Evolutionary conservation across 805 yeast genomes (phyloP).

Genomic region (Lachancea fermentati): DNA sequence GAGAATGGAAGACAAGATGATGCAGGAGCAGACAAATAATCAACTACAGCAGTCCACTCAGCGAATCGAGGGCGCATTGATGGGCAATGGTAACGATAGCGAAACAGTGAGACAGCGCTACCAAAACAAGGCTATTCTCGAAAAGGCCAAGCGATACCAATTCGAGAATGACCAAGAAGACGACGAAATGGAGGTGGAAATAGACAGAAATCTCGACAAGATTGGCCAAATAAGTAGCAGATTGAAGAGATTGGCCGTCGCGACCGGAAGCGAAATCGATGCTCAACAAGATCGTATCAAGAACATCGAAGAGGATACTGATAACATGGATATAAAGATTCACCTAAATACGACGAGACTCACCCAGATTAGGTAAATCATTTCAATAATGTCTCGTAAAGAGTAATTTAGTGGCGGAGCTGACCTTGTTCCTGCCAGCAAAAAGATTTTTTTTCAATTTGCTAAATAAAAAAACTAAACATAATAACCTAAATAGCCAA

Average conservation of each 20-base stretch:
- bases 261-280: constrained; percentile 72
- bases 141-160: constrained; percentile 63
- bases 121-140: constrained; percentile 33
- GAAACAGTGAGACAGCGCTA: constrained; percentile 33
- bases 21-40: constrained; percentile 55
- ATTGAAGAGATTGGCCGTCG: constrained; percentile 63
- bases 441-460: no score
- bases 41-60: constrained; percentile 60
- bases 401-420: neutral
- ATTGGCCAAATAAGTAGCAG: constrained; percentile 63
- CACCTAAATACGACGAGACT: constrained; percentile 70
- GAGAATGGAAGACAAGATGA: constrained; percentile 54
- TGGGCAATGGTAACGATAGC: constrained; percentile 35
- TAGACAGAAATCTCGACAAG: constrained; percentile 76
- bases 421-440: neutral
- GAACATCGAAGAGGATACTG: constrained; percentile 78
- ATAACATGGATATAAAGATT: constrained; percentile 74
- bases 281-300: constrained; percentile 70
- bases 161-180: constrained; percentile 91
- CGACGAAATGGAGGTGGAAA: constrained; percentile 85
- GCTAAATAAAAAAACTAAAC: neutral
- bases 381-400: neutral
- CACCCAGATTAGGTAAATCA: constrained; percentile 41
- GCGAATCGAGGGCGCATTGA: constrained; percentile 59
- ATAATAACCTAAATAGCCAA: neutral